Conservation (phyloP, 1,139 yeast species). For the Magnusiomyces suaveolens region DNA sequence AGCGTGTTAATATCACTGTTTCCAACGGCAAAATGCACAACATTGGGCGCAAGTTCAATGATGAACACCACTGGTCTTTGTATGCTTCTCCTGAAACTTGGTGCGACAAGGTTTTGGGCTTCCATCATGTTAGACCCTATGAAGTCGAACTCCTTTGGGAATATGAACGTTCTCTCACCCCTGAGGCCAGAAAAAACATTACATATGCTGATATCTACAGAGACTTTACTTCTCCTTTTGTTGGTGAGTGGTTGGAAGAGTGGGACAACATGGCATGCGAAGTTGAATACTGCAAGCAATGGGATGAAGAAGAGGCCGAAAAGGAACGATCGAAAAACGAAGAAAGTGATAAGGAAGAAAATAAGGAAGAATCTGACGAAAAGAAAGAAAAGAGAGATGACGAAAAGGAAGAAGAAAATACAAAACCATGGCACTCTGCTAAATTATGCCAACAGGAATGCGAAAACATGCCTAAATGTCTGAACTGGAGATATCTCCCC, state of each 20-base stretch:
- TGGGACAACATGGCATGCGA: conserved; percentile 24
- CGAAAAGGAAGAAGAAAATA: background rate
- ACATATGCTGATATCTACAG: conserved; percentile 29
- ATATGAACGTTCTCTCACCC: conserved; percentile 28
- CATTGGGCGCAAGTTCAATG: conserved; percentile 26
- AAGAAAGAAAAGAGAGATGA: background rate
- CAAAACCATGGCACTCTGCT: conserved; percentile 16
- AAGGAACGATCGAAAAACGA: background rate
- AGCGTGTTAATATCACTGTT: conserved; percentile 15
- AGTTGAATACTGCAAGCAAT: conserved; percentile 15
- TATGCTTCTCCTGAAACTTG: conserved; percentile 7
- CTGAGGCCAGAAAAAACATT: conserved; percentile 23
- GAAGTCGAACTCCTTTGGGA: conserved; percentile 32
- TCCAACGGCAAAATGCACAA: conserved; percentile 21
- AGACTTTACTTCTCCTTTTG: conserved; percentile 30
- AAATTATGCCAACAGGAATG: conserved; percentile 24
- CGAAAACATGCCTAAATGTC: conserved; percentile 18
- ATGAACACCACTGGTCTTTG: conserved; percentile 23
- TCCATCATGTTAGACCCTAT: conserved; percentile 29
- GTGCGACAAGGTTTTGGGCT: conserved; percentile 9
- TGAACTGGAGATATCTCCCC: conserved; percentile 23
- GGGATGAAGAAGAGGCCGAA: conserved; percentile 13
- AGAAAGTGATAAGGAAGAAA: conserved; percentile 8
- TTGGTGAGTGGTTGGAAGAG: conserved; percentile 20
- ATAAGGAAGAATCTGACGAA: conserved; percentile 10